A percentile compares a stretch with the other conserved stretches of the same genome.
These are phyloP conservation scores for Hyaloscypha finlandica DNA, from an alignment of 495 filamentous ascomycete species.

Conservation along the genomic window DNA sequence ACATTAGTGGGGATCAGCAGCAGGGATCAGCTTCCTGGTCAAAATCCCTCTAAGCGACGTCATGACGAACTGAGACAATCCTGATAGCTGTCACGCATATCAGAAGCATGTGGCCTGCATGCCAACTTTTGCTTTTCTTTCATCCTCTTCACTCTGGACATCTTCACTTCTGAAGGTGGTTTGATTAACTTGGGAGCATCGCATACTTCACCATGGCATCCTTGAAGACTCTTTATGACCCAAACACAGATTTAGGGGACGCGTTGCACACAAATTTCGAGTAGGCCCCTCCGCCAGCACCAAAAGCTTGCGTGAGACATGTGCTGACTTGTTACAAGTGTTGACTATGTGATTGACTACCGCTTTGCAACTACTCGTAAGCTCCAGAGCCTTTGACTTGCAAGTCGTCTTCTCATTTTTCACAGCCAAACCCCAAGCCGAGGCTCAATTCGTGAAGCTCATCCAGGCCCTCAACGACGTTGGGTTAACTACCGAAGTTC, in stretches of 20 bases:
- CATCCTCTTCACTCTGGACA: slow-evolving; percentile 7
- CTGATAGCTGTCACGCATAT: slow-evolving; percentile 10
- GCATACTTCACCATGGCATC: slow-evolving; percentile 11
- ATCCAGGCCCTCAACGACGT: slow-evolving; percentile 68
- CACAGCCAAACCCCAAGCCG: slow-evolving; percentile 67
- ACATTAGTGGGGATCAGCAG: background rate
- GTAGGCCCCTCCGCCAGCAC: slow-evolving; percentile 21
- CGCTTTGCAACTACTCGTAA: slow-evolving; percentile 65
- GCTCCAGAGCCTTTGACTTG: background rate
- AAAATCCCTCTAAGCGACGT: slow-evolving; percentile 11
- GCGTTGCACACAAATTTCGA: slow-evolving; percentile 32
- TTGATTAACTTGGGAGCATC: slow-evolving; percentile 4
- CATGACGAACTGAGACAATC: slow-evolving; percentile 15
- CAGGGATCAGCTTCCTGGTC: slow-evolving; percentile 13
- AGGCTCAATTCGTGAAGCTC: slow-evolving; percentile 72
- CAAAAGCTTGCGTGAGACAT: background rate
- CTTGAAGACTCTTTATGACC: slow-evolving; percentile 24
- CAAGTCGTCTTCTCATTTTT: background rate
- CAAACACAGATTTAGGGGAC: slow-evolving; percentile 18
- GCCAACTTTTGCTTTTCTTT: slow-evolving; percentile 15
- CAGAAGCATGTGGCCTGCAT: background rate
- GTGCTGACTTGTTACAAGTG: slow-evolving; percentile 44
- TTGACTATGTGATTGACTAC: slow-evolving; percentile 93
- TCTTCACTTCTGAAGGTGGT: slow-evolving; percentile 2
- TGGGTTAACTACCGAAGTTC: slow-evolving; percentile 82